These are phyloP conservation scores for Anthracocystis walkeri DNA, from an alignment of 1,284 basidiomycete genomes.

Conservation along the genomic window DNA sequence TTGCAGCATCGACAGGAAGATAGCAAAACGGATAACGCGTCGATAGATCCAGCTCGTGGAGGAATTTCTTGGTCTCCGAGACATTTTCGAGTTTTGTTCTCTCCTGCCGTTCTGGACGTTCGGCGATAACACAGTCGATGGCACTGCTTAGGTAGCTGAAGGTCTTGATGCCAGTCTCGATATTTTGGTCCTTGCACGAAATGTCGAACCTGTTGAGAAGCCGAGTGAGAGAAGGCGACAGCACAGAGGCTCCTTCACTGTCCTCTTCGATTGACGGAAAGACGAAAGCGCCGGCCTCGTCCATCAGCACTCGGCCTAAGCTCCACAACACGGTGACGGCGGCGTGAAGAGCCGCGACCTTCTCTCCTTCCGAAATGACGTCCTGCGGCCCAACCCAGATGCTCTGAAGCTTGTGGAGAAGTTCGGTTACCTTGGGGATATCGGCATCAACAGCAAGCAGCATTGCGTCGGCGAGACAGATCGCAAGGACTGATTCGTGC, in stretches of 20 bases:
- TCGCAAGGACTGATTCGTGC: constrained; percentile 13
- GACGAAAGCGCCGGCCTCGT: no score
- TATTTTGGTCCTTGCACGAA: neutral
- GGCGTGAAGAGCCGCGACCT: constrained; percentile 5
- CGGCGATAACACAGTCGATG: neutral
- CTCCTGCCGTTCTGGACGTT: neutral
- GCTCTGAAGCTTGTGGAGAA: constrained; percentile 21
- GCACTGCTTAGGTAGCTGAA: constrained; percentile 13
- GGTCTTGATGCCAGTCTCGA: constrained; percentile 7
- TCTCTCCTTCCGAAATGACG: neutral
- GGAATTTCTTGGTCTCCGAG: constrained; percentile 10
- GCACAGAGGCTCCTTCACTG: neutral
- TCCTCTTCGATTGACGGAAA: neutral
- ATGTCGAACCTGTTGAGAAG: neutral
- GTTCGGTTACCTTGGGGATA: neutral
- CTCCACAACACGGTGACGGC: constrained; percentile 21
- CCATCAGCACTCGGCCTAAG: constrained; percentile 18
- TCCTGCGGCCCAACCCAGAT: constrained; percentile 19
- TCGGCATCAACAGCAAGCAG: constrained; percentile 8
- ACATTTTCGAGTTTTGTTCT: neutral
- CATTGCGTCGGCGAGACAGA: constrained; percentile 13
- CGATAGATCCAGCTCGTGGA: constrained; percentile 19
- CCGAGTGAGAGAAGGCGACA: neutral
- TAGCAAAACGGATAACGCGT: constrained; percentile 19
- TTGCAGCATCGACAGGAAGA: neutral